Evolutionary conservation across 805 yeast species (phyloP).

Genomic region (Yarrowia sp.): DNA sequence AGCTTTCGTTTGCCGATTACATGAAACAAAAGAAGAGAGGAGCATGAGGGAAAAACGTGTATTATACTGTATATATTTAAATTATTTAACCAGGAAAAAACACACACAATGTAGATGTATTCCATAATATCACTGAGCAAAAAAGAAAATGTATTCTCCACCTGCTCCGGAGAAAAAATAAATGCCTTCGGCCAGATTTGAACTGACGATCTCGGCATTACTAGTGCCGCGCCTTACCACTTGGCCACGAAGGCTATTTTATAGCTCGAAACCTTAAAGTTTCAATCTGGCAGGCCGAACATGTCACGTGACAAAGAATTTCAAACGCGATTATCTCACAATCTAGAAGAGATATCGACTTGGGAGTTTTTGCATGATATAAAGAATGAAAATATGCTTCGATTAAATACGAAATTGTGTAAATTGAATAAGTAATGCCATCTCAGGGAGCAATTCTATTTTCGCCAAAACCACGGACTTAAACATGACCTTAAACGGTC

Average conservation of each 20-base stretch:
- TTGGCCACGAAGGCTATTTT: slow-evolving; percentile 20
- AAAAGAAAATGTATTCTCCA: not conserved
- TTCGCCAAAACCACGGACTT: too few species aligned
- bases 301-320: not conserved
- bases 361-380: not conserved
- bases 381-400: not conserved
- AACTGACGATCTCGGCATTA: slow-evolving; percentile 26
- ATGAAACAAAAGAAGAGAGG: slow-evolving; percentile 21
- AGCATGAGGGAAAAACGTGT: not conserved
- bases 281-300: not conserved
- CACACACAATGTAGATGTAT: too few species aligned
- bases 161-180: not conserved
- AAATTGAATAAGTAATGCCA: too few species aligned
- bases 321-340: not conserved
- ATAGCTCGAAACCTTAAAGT: not conserved
- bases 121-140: not conserved
- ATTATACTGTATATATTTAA: slow-evolving; percentile 8
- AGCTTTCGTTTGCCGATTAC: slow-evolving; percentile 23
- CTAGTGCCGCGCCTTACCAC: slow-evolving; percentile 27
- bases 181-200: slow-evolving; percentile 26
- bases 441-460: too few species aligned
- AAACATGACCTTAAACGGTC: too few species aligned
- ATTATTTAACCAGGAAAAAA: not conserved
- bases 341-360: not conserved
- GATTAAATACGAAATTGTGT: too few species aligned